Evolutionary conservation across 2,329 filamentous ascomycete species (phyloP).

Genomic region (Mollisia scopiformis): DNA sequence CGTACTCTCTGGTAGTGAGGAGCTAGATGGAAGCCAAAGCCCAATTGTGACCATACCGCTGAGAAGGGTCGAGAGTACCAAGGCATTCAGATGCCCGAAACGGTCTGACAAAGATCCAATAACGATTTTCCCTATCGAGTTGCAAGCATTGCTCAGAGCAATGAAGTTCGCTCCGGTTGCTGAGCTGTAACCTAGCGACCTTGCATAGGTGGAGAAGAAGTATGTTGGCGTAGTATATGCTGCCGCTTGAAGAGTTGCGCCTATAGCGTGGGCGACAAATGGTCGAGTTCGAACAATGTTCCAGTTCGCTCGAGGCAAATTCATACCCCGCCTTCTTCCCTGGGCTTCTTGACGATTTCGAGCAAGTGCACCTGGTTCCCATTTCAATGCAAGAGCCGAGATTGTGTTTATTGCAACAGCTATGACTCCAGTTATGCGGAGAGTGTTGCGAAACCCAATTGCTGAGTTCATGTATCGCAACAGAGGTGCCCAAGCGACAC

Average conservation of each 20-base stretch:
- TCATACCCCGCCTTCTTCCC: background rate
- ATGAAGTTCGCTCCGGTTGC: constrained; percentile 42
- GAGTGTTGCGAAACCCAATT: constrained; percentile 42
- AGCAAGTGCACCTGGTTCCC: constrained; percentile 13
- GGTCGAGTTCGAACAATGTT: constrained; percentile 37
- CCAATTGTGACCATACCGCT: constrained; percentile 34
- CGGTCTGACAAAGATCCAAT: constrained; percentile 43
- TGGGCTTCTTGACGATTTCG: constrained; percentile 5
- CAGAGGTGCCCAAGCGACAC: constrained; percentile 35
- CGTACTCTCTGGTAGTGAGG: background rate
- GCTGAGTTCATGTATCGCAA: constrained; percentile 27
- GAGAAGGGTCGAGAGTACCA: constrained; percentile 38
- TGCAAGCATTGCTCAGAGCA: constrained; percentile 43
- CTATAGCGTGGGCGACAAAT: constrained; percentile 42
- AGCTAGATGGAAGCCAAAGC: constrained; percentile 33
- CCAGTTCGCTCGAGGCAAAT: constrained; percentile 39
- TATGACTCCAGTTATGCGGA: constrained; percentile 39
- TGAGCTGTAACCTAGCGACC: constrained; percentile 41
- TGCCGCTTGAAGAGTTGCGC: constrained; percentile 41
- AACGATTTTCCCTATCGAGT: constrained; percentile 41
- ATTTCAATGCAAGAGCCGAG: constrained; percentile 12
- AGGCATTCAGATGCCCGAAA: constrained; percentile 36
- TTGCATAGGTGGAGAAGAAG: constrained; percentile 43
- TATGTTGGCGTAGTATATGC: constrained; percentile 43
- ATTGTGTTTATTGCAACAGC: constrained; percentile 35